Conservation (phyloP, 306 rosid genomes). For the Vicia sativa region DNA sequence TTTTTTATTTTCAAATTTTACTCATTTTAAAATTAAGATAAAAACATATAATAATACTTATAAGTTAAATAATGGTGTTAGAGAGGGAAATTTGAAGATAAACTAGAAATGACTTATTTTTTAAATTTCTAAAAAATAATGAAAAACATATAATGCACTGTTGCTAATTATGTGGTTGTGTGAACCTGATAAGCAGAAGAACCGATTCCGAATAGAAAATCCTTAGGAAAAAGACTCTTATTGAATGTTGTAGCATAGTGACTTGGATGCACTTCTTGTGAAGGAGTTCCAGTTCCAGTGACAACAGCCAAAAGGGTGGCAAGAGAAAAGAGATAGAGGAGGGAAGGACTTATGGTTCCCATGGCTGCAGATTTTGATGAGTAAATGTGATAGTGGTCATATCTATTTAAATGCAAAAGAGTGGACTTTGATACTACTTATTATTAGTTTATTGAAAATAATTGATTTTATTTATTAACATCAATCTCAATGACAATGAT, state of each 20-base stretch:
- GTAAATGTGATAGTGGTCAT: neutral
- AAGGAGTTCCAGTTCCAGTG: neutral
- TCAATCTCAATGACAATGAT: neutral
- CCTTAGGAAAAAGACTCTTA: conserved; percentile 41
- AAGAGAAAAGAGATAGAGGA: conserved; percentile 1
- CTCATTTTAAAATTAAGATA: too few species aligned
- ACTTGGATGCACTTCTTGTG: neutral
- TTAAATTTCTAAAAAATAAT: too few species aligned
- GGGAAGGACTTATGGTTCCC: neutral
- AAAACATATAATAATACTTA: too few species aligned
- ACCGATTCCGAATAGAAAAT: conserved; percentile 45
- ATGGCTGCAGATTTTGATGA: neutral
- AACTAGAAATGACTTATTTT: too few species aligned
- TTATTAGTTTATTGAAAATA: neutral
- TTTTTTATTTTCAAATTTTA: too few species aligned
- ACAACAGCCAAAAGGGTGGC: conserved; percentile 3
- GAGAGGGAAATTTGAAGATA: too few species aligned
- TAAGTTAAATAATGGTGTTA: too few species aligned
- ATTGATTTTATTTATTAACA: neutral
- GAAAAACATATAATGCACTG: too few species aligned
- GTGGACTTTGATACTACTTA: neutral
- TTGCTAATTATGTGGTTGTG: neutral
- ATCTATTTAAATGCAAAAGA: conserved; percentile 15
- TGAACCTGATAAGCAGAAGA: conserved; percentile 56
- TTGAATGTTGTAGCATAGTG: conserved; percentile 37